A percentile compares a stretch with the other conserved stretches of the same genome.
phyloP scores from a whole-genome alignment of 1,284 basidiomycete genomes.

The Paramarasmius palmivorus region DNA sequence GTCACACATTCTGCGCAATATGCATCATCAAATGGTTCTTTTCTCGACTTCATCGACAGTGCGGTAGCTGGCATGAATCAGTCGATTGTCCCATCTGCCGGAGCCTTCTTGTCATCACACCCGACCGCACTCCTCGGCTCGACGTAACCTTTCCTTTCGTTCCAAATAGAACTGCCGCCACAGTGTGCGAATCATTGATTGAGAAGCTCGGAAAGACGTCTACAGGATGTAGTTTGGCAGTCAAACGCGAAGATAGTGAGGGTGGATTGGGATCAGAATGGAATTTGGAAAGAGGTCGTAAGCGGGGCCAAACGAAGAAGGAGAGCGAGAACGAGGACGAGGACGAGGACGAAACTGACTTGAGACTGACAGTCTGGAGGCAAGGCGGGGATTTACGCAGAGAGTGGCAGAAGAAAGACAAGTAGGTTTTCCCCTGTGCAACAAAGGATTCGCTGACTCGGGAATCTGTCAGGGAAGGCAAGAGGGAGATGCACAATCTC shows the following conservation, averaged over 20 bases:
- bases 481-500: conserved; percentile 48
- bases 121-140: conserved; percentile 48
- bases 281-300: conserved; percentile 23
- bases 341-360: conserved; percentile 27
- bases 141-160: conserved; percentile 58
- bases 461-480: conserved; percentile 41
- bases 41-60: conserved; percentile 56
- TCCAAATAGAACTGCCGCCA: conserved; percentile 56
- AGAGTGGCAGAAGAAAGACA: conserved; percentile 55
- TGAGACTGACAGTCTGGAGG: conserved; percentile 43
- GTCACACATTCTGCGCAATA: conserved; percentile 65
- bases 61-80: conserved; percentile 64
- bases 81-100: conserved; percentile 70
- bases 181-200: conserved; percentile 48
- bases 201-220: conserved; percentile 40
- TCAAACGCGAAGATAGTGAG: conserved; percentile 42
- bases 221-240: conserved; percentile 29
- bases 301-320: conserved; percentile 35
- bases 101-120: conserved; percentile 47
- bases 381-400: conserved; percentile 43
- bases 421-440: conserved; percentile 31
- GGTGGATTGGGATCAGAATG: conserved; percentile 26
- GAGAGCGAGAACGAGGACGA: conserved; percentile 27
- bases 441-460: conserved; percentile 11
- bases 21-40: conserved; percentile 71